Base-by-base conservation (phyloP, 768 basidiomycete genomes). In the Arthromyces matolae region DNA sequence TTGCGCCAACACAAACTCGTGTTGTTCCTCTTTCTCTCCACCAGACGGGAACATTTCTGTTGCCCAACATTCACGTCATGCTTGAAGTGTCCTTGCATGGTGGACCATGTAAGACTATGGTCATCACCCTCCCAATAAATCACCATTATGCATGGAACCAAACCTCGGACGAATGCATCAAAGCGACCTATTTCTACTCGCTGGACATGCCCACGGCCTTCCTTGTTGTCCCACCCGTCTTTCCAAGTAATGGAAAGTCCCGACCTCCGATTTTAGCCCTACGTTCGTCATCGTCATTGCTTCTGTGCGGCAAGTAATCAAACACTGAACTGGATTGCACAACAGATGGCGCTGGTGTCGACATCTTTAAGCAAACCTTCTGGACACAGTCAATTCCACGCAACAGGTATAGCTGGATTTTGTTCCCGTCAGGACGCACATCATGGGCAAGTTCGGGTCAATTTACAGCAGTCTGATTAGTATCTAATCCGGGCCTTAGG, bases 301-400 rank as follows among this genome's bases (percentile, higher is more conserved):
- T 37, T 18, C 4, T 6, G 4, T 25, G 18, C 13, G 24, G 6
- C 18, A 34, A 48, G 7, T 8, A n/a, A 31, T 16, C 8, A 31
- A n/a, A n/a, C n/a, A n/a, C n/a, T n/a, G 5, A 36, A 20, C 20
- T 27, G 25, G 20, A 48, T 18, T 48, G 3, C 37, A 32, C 33
- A 33, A 25, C 52, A 90, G 89, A 95, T 63, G 93, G 93, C 2
- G 92, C 93, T 1, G 93, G 93, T 1, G 89, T 89, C 4, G 84
- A 93, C 50, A 75, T 89, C 7, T 50, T 81, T 31, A 50, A 56
- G 5, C 60, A 69, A 22, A 54, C 72, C 0, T 81, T 84, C 49
- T 93, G 87, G 87, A 60, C 68, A 0, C 73, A 81, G 13, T 75
- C 86, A 1, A 64, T 93, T 10, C 78, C 82, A 1, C 69, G 71